A percentile compares a stretch with the other conserved stretches of the same genome.
These are phyloP conservation scores for Tricholoma flavovirens DNA, from an alignment of 768 basidiomycete species.

Conservation along the genomic window DNA sequence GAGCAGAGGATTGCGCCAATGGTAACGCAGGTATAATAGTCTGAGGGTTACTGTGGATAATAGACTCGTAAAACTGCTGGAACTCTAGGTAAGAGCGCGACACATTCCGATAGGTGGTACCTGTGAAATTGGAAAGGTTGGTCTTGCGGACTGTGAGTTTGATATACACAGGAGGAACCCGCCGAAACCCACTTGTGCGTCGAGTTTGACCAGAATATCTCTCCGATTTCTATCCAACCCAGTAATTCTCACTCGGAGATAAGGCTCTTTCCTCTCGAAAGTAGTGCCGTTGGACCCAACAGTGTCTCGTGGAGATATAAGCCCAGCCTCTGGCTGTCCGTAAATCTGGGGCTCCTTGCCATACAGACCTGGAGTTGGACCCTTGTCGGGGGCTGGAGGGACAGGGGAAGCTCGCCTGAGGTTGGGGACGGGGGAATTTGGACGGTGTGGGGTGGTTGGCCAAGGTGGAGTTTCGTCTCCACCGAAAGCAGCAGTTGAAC, in stretches of 20 bases:
- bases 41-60: conserved; percentile 88
- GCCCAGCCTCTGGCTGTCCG: conserved; percentile 77
- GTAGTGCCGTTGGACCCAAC: conserved; percentile 61
- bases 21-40: conserved; percentile 95
- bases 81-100: conserved; percentile 95
- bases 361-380: conserved; percentile 53
- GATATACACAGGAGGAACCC: neutral
- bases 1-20: conserved; percentile 92
- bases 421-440: conserved; percentile 67
- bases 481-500: conserved; percentile 49
- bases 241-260: conserved; percentile 84
- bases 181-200: conserved; percentile 72
- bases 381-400: conserved; percentile 46
- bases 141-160: conserved; percentile 48
- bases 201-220: conserved; percentile 90
- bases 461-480: conserved; percentile 56
- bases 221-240: conserved; percentile 91
- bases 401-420: conserved; percentile 50
- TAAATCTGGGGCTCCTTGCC: conserved; percentile 84
- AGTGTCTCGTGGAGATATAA: conserved; percentile 69
- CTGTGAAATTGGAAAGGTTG: conserved; percentile 87
- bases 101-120: conserved; percentile 86
- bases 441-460: conserved; percentile 76
- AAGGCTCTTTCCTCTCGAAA: conserved; percentile 76
- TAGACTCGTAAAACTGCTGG: conserved; percentile 86